These are phyloP conservation scores for Trametes sanguinea DNA, from an alignment of 768 basidiomycete genomes.

Conservation along the genomic window DNA sequence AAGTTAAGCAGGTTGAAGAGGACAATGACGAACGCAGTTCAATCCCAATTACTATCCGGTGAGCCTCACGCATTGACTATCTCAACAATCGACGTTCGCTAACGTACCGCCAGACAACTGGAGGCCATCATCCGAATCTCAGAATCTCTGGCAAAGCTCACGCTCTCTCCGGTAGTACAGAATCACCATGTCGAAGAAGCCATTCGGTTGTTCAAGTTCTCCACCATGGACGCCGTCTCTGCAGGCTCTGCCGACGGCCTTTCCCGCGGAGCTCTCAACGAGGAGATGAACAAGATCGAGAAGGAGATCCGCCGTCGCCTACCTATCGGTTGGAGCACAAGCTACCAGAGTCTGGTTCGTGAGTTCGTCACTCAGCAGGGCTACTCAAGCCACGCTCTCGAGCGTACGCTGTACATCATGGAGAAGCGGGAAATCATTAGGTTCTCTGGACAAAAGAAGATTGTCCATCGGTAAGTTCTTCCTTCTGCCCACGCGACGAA, in stretches of 20 bases:
- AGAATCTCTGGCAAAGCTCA: constrained; percentile 93
- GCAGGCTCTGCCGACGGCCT: constrained; percentile 93
- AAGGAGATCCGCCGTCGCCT: constrained; percentile 80
- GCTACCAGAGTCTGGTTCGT: constrained; percentile 87
- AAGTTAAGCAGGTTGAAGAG: constrained; percentile 93
- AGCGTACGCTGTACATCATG: constrained; percentile 85
- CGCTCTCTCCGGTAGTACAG: constrained; percentile 81
- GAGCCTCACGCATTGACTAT: constrained; percentile 29
- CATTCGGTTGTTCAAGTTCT: constrained; percentile 96
- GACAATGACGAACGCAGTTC: constrained; percentile 98
- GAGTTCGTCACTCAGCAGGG: constrained; percentile 95
- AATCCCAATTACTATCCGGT: constrained; percentile 98
- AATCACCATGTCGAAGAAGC: constrained; percentile 97
- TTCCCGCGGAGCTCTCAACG: constrained; percentile 87
- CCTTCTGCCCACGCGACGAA: too few relatives aligned
- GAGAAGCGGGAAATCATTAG: constrained; percentile 96
- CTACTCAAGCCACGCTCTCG: constrained; percentile 86
- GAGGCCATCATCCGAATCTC: constrained; percentile 99
- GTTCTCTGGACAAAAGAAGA: constrained; percentile 79
- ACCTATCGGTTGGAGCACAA: constrained; percentile 96
- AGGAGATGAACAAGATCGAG: constrained; percentile 90
- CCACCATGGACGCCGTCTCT: constrained; percentile 98
- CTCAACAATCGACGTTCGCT: background rate
- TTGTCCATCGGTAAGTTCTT: constrained; percentile 46
- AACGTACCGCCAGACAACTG: constrained; percentile 62